Conservation (phyloP, 148 eudicot species). For the Rhododendron vialii region DNA sequence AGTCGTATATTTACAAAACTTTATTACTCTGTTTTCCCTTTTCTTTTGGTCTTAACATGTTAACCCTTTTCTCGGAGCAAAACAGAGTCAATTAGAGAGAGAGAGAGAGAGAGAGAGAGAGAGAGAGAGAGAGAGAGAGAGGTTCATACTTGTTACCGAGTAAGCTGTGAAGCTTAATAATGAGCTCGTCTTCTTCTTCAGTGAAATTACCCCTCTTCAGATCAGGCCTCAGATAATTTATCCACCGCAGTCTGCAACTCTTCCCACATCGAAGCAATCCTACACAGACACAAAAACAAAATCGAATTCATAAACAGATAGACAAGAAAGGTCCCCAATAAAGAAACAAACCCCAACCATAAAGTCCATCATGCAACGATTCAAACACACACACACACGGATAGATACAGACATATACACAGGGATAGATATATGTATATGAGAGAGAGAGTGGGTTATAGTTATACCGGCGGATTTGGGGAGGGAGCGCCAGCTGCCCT, state of each 20-base stretch:
- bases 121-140: neutral
- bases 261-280: constrained; percentile 72
- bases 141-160: constrained; percentile 72
- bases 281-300: neutral
- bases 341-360: neutral
- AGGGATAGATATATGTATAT: neutral
- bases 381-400: neutral
- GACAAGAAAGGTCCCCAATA: neutral
- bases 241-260: constrained; percentile 83
- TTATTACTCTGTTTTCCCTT: too few relatives aligned
- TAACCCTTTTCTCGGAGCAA: neutral
- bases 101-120: neutral
- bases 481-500: constrained; percentile 92
- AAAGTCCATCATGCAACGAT: neutral
- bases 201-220: constrained; percentile 80
- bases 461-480: constrained; percentile 73
- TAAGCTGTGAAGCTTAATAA: constrained; percentile 65
- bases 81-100: neutral
- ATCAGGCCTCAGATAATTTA: constrained; percentile 73
- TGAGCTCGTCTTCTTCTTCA: constrained; percentile 74
- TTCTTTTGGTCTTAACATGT: too few relatives aligned
- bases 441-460: neutral
- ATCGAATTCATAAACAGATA: too few relatives aligned
- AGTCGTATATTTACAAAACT: too few relatives aligned
- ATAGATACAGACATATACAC: neutral